Evolutionary conservation across 176 grass and related monocot species (phyloP).

Genomic region (Luzula sylvatica): DNA sequence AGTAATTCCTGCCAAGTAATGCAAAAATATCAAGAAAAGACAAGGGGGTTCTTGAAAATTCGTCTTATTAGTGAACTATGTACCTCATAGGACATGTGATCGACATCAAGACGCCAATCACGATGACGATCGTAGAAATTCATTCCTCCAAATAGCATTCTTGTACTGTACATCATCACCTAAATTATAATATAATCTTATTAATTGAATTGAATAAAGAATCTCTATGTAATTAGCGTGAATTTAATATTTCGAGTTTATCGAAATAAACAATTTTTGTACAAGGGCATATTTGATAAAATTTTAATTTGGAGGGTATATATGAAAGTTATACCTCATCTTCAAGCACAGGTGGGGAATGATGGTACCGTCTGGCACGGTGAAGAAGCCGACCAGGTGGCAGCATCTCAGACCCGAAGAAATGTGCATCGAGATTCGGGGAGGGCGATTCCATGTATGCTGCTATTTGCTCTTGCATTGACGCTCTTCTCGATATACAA

Average conservation of each 20-base stretch:
- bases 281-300: not conserved
- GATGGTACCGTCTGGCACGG: slow-evolving; percentile 57
- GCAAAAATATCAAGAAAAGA: not conserved
- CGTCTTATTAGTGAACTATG: no score
- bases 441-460: slow-evolving; percentile 9
- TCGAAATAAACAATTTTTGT: slow-evolving; percentile 6
- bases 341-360: slow-evolving; percentile 36
- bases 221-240: not conserved
- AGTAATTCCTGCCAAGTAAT: slow-evolving; percentile 56
- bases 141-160: slow-evolving; percentile 61
- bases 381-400: slow-evolving; percentile 31
- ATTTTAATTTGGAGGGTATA: no score
- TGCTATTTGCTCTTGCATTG: slow-evolving; percentile 18
- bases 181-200: slow-evolving; percentile 8
- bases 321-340: slow-evolving; percentile 36
- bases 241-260: not conserved
- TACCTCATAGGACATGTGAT: slow-evolving; percentile 95
- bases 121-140: slow-evolving; percentile 62
- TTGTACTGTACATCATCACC: slow-evolving; percentile 82
- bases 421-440: slow-evolving; percentile 9
- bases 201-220: not conserved
- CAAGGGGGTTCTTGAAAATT: no score
- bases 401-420: slow-evolving; percentile 26
- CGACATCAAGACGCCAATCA: slow-evolving; percentile 85
- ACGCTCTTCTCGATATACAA: slow-evolving; percentile 28